Evolutionary conservation across 2,329 filamentous ascomycete genomes (phyloP).

Genomic region (Cladosporium sp.): DNA sequence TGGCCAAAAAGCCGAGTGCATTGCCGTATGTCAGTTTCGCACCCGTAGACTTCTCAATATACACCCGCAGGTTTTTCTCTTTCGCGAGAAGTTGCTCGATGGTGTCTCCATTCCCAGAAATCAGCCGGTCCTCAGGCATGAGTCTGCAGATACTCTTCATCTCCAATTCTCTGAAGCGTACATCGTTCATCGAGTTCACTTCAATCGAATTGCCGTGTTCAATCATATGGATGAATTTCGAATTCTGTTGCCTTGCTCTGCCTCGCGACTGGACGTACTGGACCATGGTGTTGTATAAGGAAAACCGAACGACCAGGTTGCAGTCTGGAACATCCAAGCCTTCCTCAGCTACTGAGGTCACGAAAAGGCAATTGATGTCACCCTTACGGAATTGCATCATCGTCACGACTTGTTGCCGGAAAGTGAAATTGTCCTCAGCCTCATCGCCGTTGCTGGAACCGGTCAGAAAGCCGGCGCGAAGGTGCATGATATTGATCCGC

Average conservation of each 20-base stretch:
- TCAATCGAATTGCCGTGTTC: slow-evolving; percentile 66
- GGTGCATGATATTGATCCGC: slow-evolving; percentile 50
- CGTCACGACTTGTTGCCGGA: slow-evolving; percentile 68
- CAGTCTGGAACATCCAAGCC: slow-evolving; percentile 63
- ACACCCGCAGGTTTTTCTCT: slow-evolving; percentile 39
- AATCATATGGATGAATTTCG: slow-evolving; percentile 79
- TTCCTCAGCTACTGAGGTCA: slow-evolving; percentile 62
- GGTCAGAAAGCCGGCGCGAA: slow-evolving; percentile 61
- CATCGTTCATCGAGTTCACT: slow-evolving; percentile 52
- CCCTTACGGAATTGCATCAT: slow-evolving; percentile 61
- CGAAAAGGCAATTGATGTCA: slow-evolving; percentile 57
- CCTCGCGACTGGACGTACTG: slow-evolving; percentile 93
- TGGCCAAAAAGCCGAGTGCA: slow-evolving; percentile 65
- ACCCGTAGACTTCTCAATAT: slow-evolving; percentile 60
- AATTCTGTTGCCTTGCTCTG: slow-evolving; percentile 71
- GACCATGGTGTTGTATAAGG: slow-evolving; percentile 84
- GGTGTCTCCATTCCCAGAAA: slow-evolving; percentile 56
- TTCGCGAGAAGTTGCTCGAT: slow-evolving; percentile 53
- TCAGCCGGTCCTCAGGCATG: slow-evolving; percentile 68
- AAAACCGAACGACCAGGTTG: slow-evolving; percentile 69
- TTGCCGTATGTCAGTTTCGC: slow-evolving; percentile 75
- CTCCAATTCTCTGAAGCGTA: slow-evolving; percentile 52
- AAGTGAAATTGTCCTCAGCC: slow-evolving; percentile 58
- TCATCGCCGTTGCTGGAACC: slow-evolving; percentile 43
- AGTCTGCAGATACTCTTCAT: slow-evolving; percentile 72